Conservation (phyloP, 1,284 basidiomycete genomes). For the Coniferiporia sulphurascens region DNA sequence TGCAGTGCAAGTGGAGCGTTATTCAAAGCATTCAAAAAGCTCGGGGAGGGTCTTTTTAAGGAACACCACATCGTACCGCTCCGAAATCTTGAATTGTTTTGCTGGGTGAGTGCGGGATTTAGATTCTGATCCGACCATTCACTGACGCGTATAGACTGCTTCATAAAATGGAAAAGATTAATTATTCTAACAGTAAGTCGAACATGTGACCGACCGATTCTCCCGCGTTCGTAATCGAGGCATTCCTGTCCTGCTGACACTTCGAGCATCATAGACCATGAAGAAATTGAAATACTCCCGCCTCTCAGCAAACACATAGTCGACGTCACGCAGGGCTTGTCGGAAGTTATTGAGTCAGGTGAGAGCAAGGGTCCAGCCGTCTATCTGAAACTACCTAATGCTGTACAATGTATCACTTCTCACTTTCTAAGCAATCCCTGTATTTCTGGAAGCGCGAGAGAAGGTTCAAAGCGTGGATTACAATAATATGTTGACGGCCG, state of each 20-base stretch:
- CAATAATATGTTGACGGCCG: constrained; percentile 25
- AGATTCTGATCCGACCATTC: not conserved
- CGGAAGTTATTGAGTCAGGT: not conserved
- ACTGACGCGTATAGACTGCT: too few species aligned
- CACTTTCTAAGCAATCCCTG: not conserved
- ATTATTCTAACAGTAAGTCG: too few species aligned
- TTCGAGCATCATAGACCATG: too few species aligned
- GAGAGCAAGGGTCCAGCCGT: not conserved
- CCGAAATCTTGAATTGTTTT: not conserved
- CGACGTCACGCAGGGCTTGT: not conserved
- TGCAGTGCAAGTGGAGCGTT: not conserved
- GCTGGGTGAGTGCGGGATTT: not conserved
- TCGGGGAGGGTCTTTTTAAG: not conserved
- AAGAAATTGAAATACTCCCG: not conserved
- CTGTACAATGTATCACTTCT: not conserved
- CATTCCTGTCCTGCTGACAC: too few species aligned
- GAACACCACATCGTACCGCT: not conserved
- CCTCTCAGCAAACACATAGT: not conserved
- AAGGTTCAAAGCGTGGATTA: constrained; percentile 6
- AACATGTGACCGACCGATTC: too few species aligned
- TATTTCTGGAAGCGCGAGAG: not conserved
- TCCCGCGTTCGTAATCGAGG: too few species aligned
- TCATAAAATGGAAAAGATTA: too few species aligned
- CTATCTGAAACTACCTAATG: not conserved
- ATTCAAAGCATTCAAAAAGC: not conserved